Conservation (phyloP, 2,329 filamentous ascomycete species). For the Aspergillus sp. region DNA sequence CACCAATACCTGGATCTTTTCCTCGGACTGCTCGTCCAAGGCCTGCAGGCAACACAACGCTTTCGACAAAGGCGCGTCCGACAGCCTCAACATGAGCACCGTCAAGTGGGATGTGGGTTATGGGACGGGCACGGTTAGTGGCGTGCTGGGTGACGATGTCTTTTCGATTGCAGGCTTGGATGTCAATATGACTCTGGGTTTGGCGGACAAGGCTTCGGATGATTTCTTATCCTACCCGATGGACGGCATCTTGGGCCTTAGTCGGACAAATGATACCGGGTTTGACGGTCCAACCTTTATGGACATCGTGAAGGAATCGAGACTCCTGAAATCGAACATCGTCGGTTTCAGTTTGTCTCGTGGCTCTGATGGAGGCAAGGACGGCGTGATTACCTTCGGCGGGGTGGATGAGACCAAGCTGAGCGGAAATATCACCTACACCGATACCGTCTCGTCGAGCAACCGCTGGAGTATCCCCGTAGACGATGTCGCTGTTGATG, state of each 20-base stretch:
- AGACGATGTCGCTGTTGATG: slow-evolving; percentile 57
- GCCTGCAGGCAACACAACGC: slow-evolving; percentile 63
- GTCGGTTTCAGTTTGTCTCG: slow-evolving; percentile 66
- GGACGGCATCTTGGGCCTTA: slow-evolving; percentile 77
- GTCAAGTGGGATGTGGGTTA: slow-evolving; percentile 61
- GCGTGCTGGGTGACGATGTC: slow-evolving; percentile 57
- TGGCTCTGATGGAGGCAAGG: slow-evolving; percentile 54
- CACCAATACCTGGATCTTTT: slow-evolving; percentile 75
- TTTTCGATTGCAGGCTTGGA: slow-evolving; percentile 59
- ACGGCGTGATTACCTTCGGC: slow-evolving; percentile 73
- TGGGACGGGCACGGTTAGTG: slow-evolving; percentile 66
- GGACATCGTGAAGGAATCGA: slow-evolving; percentile 50
- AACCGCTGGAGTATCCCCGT: slow-evolving; percentile 67
- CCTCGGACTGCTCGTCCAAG: slow-evolving; percentile 54
- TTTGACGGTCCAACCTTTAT: slow-evolving; percentile 56
- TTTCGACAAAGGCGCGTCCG: slow-evolving; percentile 60
- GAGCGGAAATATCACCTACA: slow-evolving; percentile 61
- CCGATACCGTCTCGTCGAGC: slow-evolving; percentile 41
- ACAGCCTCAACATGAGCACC: slow-evolving; percentile 48
- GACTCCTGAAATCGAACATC: slow-evolving; percentile 55
- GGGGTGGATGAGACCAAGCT: slow-evolving; percentile 59
- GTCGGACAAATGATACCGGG: slow-evolving; percentile 50
- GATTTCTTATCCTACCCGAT: slow-evolving; percentile 74
- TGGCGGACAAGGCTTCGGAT: slow-evolving; percentile 61
- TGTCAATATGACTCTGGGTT: slow-evolving; percentile 60